These are phyloP conservation scores for Casuarina equisetifolia DNA, from an alignment of 306 rosid species.

Conservation along the genomic window DNA sequence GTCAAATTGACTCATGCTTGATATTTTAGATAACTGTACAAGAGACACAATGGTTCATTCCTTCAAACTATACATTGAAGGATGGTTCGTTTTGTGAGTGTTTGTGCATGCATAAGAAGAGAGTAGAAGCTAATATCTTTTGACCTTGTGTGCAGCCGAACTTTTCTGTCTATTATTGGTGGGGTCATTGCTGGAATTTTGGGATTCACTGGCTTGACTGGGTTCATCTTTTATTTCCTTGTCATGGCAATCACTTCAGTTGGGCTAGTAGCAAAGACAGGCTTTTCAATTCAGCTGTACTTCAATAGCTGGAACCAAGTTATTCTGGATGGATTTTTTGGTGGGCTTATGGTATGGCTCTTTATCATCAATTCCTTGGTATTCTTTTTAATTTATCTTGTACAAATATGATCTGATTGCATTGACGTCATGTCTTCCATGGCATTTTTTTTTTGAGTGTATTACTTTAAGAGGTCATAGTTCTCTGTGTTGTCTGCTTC, in stretches of 20 bases:
- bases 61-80: background rate
- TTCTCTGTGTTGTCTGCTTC: background rate
- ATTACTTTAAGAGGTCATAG: background rate
- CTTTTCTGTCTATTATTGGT: conserved; percentile 88
- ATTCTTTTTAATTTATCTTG: background rate
- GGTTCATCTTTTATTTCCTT: conserved; percentile 74
- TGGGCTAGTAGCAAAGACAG: conserved; percentile 66
- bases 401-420: background rate
- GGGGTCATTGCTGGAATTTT: conserved; percentile 95
- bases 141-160: conserved; percentile 68
- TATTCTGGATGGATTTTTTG: conserved; percentile 65
- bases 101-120: background rate
- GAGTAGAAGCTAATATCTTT: background rate
- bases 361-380: background rate
- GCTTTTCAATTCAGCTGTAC: conserved; percentile 61
- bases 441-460: background rate
- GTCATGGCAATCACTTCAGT: conserved; percentile 76
- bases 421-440: background rate
- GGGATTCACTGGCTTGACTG: conserved; percentile 81
- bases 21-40: conserved; percentile 1
- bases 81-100: background rate
- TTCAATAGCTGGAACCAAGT: conserved; percentile 73
- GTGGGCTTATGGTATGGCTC: conserved; percentile 70
- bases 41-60: background rate
- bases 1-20: background rate